Base-by-base conservation (phyloP, 176 grass and related monocot species). In the Juncus inflexus region DNA sequence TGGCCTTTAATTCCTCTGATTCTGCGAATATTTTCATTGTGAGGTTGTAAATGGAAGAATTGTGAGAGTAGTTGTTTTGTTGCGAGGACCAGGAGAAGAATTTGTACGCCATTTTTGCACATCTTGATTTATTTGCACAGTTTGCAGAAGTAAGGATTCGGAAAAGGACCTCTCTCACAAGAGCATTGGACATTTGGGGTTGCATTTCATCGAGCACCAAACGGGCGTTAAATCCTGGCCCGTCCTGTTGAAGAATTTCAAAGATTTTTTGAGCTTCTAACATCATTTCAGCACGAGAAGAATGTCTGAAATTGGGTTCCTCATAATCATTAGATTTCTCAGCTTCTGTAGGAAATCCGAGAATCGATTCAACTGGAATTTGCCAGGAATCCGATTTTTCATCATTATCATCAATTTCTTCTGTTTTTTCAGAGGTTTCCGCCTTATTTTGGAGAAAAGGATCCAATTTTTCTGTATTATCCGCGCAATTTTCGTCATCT, bases 51-150 rank as follows among this genome's bases (percentile, higher is more conserved):
- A 78, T 88, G 63, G 74, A 77, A 0, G 82, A 78, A 40, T 53
- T 70, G 13, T 96, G 87, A 37, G 9, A 73, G 55, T 79, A 91
- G 37, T 81, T 69, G 42, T 76, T 61, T 79, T 91, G 91, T 61
- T 89, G 76, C 41, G 82, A 81, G 7, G 87, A 84, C 91, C 92
- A 96, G 14, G 70, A 6, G 12, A 96, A 96, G 74, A 96, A 96
- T 63, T 86, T 96, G 74, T 83, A 86, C 0, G 92, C 87, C 66
- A 96, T 67, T 63, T 68, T 91, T 4, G 82, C 84, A 81, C 65
- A 96, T 49, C 92, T 74, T 0, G 65, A 55, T 3, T 76, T 79
- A 59, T 83, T 88, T 50, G 84, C 74, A 15, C 35, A 42, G 40
- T 89, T 81, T 2, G 86, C 74, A 2, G 87, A 91, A 5, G 70